Conservation (phyloP, 371 early-diverging fungal species). For the Conidiobolus incongruus region DNA sequence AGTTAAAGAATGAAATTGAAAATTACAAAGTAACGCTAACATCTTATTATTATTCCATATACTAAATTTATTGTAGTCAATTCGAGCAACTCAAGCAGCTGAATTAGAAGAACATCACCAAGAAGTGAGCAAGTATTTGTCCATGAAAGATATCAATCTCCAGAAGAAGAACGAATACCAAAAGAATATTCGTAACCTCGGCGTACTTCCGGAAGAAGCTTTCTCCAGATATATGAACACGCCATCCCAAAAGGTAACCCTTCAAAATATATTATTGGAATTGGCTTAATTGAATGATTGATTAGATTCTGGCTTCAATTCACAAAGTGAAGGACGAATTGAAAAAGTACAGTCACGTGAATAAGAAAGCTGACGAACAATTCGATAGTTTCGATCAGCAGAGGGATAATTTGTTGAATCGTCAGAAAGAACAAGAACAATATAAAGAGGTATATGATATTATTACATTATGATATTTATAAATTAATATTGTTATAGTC, state of each 20-base stretch:
- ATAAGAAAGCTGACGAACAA: constrained; percentile 96
- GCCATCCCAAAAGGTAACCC: constrained; percentile 20
- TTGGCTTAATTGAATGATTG: background rate
- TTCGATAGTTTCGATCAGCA: constrained; percentile 80
- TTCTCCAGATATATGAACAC: constrained; percentile 38
- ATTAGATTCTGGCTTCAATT: constrained; percentile 39
- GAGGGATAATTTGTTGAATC: constrained; percentile 47
- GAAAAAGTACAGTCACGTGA: constrained; percentile 79
- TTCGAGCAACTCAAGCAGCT: no score
- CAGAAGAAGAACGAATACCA: constrained; percentile 74
- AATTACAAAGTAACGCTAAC: no score
- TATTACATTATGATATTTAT: no score
- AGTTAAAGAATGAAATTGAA: constrained; percentile 15
- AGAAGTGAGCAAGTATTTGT: constrained; percentile 44
- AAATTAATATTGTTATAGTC: no score
- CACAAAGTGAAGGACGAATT: constrained; percentile 64
- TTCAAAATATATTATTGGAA: constrained; percentile 20
- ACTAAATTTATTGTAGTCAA: no score
- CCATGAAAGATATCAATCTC: constrained; percentile 44
- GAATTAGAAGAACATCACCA: constrained; percentile 26
- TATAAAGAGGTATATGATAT: constrained; percentile 28
- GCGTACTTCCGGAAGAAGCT: constrained; percentile 90
- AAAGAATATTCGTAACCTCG: constrained; percentile 77
- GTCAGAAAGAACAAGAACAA: constrained; percentile 70
- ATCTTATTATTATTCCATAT: no score